A percentile compares a stretch with the other conserved stretches of the same genome.
Conservation (phyloP, 148 eudicot species). For the Chenopodium suecicum region DNA sequence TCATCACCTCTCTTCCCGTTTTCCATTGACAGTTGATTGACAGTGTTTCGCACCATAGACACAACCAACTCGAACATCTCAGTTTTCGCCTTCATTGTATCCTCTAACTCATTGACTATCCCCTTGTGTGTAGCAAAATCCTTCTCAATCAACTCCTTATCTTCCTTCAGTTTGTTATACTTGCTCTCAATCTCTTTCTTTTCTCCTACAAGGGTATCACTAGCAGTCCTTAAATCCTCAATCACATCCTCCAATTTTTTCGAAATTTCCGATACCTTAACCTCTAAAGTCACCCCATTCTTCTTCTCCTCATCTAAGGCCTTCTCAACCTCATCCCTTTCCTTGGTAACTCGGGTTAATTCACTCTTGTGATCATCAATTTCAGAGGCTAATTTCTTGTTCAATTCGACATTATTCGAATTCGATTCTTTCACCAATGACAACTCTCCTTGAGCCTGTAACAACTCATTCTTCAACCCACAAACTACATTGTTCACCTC, state of each 20-base stretch:
- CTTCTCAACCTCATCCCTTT: constrained; percentile 49
- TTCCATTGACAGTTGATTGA: constrained; percentile 24
- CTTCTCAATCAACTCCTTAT: constrained; percentile 37
- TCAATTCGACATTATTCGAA: constrained; percentile 28
- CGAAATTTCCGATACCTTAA: constrained; percentile 36
- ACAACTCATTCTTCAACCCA: constrained; percentile 36
- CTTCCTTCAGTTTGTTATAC: constrained; percentile 30
- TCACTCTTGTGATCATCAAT: constrained; percentile 27
- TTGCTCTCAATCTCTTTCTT: constrained; percentile 51
- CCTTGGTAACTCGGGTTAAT: constrained; percentile 30
- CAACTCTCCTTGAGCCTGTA: constrained; percentile 28
- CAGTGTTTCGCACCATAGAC: constrained; percentile 43
- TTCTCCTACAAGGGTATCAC: constrained; percentile 29
- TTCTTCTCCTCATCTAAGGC: constrained; percentile 47
- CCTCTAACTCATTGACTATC: constrained; percentile 34
- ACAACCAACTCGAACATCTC: constrained; percentile 37
- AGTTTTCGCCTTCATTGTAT: constrained; percentile 32
- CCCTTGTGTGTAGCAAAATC: constrained; percentile 25
- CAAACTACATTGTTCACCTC: constrained; percentile 42
- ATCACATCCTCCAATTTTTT: constrained; percentile 44
- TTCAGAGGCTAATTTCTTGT: constrained; percentile 37
- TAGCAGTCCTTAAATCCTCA: constrained; percentile 36
- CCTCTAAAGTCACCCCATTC: constrained; percentile 33
- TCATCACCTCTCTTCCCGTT: constrained; percentile 17
- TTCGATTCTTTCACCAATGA: constrained; percentile 33